Evolutionary conservation across 129 eudicot genomes (phyloP).

Genomic region (Helianthus tuberosus): DNA sequence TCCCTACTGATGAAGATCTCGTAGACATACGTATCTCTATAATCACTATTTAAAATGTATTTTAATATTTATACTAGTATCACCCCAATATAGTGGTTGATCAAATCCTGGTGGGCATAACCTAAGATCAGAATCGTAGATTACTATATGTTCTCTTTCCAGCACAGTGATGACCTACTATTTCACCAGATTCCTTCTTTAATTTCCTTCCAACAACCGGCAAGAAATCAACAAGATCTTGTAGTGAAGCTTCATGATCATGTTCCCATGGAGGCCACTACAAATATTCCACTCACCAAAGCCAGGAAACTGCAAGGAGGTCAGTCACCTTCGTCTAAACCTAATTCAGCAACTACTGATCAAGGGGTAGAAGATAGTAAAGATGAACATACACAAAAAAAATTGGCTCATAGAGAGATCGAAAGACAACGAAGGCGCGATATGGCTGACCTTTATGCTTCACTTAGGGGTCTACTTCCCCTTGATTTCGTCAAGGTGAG

Average conservation of each 20-base stretch:
- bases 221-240: conserved; percentile 41
- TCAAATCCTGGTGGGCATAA: conserved; percentile 36
- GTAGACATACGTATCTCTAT: conserved; percentile 18
- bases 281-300: conserved; percentile 13
- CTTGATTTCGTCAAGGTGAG: conserved; percentile 63
- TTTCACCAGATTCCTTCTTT: conserved; percentile 34
- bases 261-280: conserved; percentile 24
- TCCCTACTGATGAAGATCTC: conserved; percentile 35
- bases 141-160: conserved; percentile 52
- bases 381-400: conserved; percentile 36
- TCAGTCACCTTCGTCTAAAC: conserved; percentile 31
- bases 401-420: conserved; percentile 54
- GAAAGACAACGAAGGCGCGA: conserved; percentile 73
- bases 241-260: conserved; percentile 19
- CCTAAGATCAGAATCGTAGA: conserved; percentile 14
- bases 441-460: conserved; percentile 65
- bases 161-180: conserved; percentile 42
- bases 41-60: conserved; percentile 5
- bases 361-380: conserved; percentile 10
- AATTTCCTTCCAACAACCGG: conserved; percentile 35
- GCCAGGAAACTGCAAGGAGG: conserved; percentile 27
- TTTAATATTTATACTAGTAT: conserved; percentile 11
- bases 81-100: conserved; percentile 25
- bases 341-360: conserved; percentile 26
- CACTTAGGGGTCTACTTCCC: conserved; percentile 73